phyloP scores from a whole-genome alignment of 208 protist genomes.

The Acanthamoeba lenticulata region DNA sequence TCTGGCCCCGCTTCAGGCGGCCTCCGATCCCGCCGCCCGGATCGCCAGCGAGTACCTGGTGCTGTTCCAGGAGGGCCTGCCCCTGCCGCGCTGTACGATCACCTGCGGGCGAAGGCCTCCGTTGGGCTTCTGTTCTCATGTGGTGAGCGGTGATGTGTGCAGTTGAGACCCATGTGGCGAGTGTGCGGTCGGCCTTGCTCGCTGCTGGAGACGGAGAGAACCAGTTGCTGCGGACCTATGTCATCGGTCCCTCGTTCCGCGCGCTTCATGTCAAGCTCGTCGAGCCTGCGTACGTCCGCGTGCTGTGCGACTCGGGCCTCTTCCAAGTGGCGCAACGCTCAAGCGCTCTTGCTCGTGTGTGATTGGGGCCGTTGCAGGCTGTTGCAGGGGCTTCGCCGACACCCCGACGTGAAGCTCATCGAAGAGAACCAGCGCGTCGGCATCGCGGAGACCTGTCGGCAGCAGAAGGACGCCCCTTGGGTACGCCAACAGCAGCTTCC shows the following conservation, averaged over 20 bases:
- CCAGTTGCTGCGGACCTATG: background rate
- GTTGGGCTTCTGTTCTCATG: background rate
- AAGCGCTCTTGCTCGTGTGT: background rate
- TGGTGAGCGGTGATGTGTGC: background rate
- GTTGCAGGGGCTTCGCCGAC: background rate
- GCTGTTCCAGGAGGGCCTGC: background rate
- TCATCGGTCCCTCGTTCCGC: background rate
- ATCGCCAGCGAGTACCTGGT: constrained; percentile 68
- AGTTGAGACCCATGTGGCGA: background rate
- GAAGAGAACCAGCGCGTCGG: constrained; percentile 27
- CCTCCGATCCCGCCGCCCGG: background rate
- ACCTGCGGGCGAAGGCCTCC: background rate
- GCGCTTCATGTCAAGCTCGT: constrained; percentile 41
- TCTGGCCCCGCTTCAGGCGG: background rate
- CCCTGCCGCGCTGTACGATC: background rate
- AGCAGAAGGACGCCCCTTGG: constrained; percentile 22
- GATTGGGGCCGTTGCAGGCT: background rate
- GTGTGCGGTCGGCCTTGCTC: background rate
- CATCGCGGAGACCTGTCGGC: background rate
- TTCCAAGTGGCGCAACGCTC: background rate
- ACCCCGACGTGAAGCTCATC: background rate
- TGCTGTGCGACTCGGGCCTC: background rate
- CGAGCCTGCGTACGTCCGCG: background rate
- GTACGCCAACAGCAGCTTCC: background rate
- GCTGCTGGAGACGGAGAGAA: background rate